These are phyloP conservation scores for Immersiporthe knoxdaviesiana DNA, from an alignment of 2,329 filamentous ascomycete genomes.

Conservation along the genomic window DNA sequence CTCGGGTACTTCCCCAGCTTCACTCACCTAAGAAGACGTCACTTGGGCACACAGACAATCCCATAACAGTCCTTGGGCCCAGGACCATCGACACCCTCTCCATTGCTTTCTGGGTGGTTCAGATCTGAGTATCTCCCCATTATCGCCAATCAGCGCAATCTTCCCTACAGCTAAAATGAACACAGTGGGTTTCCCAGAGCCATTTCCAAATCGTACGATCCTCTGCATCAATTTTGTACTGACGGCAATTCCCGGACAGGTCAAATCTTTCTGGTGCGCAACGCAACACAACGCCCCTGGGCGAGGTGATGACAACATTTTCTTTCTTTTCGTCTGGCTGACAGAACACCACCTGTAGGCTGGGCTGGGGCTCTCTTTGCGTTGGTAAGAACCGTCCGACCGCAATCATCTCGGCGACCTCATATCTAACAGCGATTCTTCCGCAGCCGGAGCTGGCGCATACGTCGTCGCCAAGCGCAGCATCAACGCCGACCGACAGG, in stretches of 20 bases:
- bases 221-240: constrained; percentile 16
- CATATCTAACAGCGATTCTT: constrained; percentile 6
- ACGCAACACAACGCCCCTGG: neutral
- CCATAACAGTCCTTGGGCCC: neutral
- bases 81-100: neutral
- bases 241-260: constrained; percentile 43
- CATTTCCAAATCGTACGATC: neutral
- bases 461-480: constrained; percentile 95
- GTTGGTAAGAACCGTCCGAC: constrained; percentile 60
- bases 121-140: neutral
- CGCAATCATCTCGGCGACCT: neutral
- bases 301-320: neutral
- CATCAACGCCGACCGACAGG: constrained; percentile 86
- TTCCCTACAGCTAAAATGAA: constrained; percentile 50
- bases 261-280: constrained; percentile 66
- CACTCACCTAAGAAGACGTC: neutral
- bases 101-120: neutral
- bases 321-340: too few relatives aligned
- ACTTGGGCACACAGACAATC: neutral
- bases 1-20: neutral
- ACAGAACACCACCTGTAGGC: constrained; percentile 54
- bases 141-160: neutral
- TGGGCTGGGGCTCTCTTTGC: constrained; percentile 90
- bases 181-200: constrained; percentile 48
- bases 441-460: constrained; percentile 79